Conservation (phyloP, 768 basidiomycete species). For the Tulasnella sp. region DNA sequence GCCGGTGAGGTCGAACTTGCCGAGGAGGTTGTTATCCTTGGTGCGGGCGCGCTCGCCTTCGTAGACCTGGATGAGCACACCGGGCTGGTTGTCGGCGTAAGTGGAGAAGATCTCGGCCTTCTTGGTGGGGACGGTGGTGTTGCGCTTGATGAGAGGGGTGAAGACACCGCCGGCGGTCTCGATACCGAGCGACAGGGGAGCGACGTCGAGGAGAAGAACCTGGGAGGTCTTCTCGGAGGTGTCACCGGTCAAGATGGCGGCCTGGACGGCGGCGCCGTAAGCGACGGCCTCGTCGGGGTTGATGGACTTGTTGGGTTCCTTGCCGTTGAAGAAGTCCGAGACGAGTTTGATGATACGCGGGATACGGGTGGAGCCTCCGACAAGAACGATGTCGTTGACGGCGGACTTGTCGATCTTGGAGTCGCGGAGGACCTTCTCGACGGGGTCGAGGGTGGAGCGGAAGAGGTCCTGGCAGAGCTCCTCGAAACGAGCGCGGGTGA, state of each 20-base stretch:
- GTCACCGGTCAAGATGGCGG: slow-evolving; percentile 50
- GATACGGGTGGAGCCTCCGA: slow-evolving; percentile 40
- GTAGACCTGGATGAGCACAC: slow-evolving; percentile 39
- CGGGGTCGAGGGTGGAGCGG: slow-evolving; percentile 33
- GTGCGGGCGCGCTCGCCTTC: slow-evolving; percentile 36
- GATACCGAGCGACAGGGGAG: slow-evolving; percentile 42
- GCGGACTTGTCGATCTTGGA: slow-evolving; percentile 40
- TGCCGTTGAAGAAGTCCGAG: slow-evolving; percentile 53
- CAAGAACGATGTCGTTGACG: slow-evolving; percentile 39
- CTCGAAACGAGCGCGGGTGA: slow-evolving; percentile 42
- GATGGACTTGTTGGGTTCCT: slow-evolving; percentile 54
- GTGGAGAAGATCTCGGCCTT: slow-evolving; percentile 44
- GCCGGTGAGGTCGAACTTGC: slow-evolving; percentile 37
- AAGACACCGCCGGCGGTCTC: slow-evolving; percentile 58
- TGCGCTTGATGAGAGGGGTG: slow-evolving; percentile 44
- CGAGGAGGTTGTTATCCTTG: slow-evolving; percentile 39
- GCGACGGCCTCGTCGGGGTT: slow-evolving; percentile 69
- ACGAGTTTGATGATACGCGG: slow-evolving; percentile 50
- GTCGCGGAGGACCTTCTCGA: slow-evolving; percentile 43
- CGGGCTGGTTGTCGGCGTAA: slow-evolving; percentile 40
- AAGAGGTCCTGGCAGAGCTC: slow-evolving; percentile 37
- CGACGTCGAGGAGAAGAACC: slow-evolving; percentile 43
- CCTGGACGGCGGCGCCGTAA: slow-evolving; percentile 62
- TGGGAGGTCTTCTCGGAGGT: slow-evolving; percentile 40
- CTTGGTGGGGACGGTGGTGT: slow-evolving; percentile 47